Conservation (phyloP, 1,284 basidiomycete species). For the Violaceomyces palustris region DNA sequence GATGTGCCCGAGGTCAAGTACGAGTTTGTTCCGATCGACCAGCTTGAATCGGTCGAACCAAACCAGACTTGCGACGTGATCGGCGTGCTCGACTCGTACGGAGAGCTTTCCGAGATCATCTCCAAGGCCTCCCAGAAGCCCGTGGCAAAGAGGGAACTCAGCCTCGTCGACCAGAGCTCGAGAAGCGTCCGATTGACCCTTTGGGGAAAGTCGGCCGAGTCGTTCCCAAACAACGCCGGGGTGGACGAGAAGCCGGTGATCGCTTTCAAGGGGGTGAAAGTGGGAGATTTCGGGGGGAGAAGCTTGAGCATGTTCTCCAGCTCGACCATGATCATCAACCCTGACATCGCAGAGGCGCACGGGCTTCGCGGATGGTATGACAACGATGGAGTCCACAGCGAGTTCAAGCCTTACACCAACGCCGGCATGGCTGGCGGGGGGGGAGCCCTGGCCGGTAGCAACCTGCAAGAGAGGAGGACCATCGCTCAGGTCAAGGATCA, state of each 20-base stretch:
- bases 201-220: slow-evolving; percentile 94
- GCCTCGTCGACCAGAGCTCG: slow-evolving; percentile 76
- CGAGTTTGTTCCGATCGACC: slow-evolving; percentile 48
- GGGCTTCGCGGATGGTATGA: slow-evolving; percentile 79
- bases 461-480: slow-evolving; percentile 58
- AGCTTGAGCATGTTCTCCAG: slow-evolving; percentile 68
- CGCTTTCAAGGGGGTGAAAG: slow-evolving; percentile 91
- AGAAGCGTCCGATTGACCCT: slow-evolving; percentile 80
- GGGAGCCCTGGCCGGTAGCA: slow-evolving; percentile 53
- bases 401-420: slow-evolving; percentile 54
- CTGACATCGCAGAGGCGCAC: slow-evolving; percentile 82
- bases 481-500: slow-evolving; percentile 77
- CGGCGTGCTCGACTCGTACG: slow-evolving; percentile 42
- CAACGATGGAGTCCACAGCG: slow-evolving; percentile 34
- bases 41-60: slow-evolving; percentile 46
- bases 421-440: slow-evolving; percentile 35
- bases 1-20: slow-evolving; percentile 53
- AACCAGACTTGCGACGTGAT: slow-evolving; percentile 54
- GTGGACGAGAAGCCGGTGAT: slow-evolving; percentile 48
- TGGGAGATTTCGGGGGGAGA: slow-evolving; percentile 84
- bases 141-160: slow-evolving; percentile 53
- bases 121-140: slow-evolving; percentile 50
- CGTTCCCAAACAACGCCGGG: slow-evolving; percentile 57
- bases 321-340: slow-evolving; percentile 61
- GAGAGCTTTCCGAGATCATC: slow-evolving; percentile 46